phyloP scores from a whole-genome alignment of 352 stramenopile genomes.

The Phytophthora capsici region DNA sequence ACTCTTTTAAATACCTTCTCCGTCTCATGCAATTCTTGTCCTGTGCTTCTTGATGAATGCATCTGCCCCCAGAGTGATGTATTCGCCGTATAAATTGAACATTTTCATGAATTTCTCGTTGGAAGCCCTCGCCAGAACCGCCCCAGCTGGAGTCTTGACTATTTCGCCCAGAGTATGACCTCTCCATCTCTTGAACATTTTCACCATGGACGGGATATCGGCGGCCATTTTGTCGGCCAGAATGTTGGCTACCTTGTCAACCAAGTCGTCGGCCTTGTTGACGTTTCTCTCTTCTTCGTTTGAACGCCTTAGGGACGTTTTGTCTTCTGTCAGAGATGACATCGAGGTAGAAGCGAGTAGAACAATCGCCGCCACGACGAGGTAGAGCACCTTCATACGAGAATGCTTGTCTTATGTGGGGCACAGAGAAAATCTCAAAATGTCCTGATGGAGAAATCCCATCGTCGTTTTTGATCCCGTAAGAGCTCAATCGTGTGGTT shows the following conservation, averaged over 20 bases:
- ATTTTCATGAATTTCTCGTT: conserved; percentile 5
- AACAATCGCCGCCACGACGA: neutral
- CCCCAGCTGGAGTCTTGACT: neutral
- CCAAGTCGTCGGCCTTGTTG: conserved; percentile 12
- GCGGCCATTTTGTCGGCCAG: conserved; percentile 5
- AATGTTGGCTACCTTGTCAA: neutral
- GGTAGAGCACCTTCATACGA: conserved; percentile 6
- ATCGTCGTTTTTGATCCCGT: neutral
- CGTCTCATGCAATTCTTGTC: neutral
- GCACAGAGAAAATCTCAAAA: conserved; percentile 1
- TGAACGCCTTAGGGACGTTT: neutral
- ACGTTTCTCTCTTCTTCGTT: conserved; percentile 14
- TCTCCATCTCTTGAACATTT: conserved; percentile 8
- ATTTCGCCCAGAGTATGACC: neutral
- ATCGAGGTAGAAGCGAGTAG: neutral
- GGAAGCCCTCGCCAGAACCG: neutral
- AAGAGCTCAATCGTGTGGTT: neutral
- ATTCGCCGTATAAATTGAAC: conserved; percentile 13
- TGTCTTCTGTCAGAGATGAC: neutral
- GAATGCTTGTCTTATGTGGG: neutral
- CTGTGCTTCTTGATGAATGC: neutral
- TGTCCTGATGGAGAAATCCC: neutral
- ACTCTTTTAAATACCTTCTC: neutral
- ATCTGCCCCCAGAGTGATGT: neutral
- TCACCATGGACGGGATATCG: conserved; percentile 1